A percentile compares a stretch with the other conserved stretches of the same genome.
Conservation (phyloP, 441 rosid species). For the Aquilaria agallochum region DNA sequence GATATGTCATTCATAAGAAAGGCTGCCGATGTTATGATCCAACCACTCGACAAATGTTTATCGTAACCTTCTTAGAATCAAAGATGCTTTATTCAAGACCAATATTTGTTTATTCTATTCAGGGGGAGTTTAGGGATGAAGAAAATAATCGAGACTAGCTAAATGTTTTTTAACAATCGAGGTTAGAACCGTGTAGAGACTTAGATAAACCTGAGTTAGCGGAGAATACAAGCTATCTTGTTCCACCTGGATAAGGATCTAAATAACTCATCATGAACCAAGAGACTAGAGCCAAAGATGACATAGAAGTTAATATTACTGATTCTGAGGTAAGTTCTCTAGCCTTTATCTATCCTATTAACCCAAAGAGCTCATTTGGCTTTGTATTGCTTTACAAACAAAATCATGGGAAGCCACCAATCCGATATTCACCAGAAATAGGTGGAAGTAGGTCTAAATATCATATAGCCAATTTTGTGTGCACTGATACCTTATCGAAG, state of each 20-base stretch:
- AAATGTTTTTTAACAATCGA: too few species aligned
- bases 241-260: neutral
- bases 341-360: too few species aligned
- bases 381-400: neutral
- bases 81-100: neutral
- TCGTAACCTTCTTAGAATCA: neutral
- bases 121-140: too few species aligned
- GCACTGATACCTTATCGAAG: neutral
- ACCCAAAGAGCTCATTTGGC: neutral
- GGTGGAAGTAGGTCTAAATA: neutral
- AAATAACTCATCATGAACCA: neutral
- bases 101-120: too few species aligned
- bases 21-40: neutral
- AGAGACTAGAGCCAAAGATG: too few species aligned
- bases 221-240: too few species aligned
- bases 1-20: neutral
- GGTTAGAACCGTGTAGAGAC: neutral
- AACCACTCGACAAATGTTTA: neutral
- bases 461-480: slow-evolving; percentile 4
- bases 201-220: too few species aligned
- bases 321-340: neutral
- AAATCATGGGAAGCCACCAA: neutral
- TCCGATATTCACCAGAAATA: neutral
- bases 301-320: too few species aligned
- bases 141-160: too few species aligned